Conservation (phyloP, 164 flowering plant genomes). For the Stephania japonica region DNA sequence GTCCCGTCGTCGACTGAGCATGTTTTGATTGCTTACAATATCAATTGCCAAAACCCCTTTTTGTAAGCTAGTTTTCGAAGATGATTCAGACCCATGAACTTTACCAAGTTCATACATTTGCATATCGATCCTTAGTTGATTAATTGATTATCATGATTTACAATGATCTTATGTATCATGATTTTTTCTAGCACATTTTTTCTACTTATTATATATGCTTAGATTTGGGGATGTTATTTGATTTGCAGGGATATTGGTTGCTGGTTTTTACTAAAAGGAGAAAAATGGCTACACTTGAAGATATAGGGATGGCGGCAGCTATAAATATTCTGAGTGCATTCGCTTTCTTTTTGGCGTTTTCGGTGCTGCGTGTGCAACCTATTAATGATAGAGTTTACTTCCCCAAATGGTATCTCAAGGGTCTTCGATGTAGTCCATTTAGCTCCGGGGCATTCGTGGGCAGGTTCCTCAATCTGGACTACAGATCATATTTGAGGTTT, state of each 20-base stretch:
- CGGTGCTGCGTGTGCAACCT: constrained; percentile 21
- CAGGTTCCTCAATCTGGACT: constrained; percentile 22
- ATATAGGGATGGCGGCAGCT: constrained; percentile 20
- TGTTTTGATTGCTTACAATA: too few species aligned
- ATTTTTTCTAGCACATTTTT: not conserved
- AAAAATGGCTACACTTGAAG: constrained; percentile 21
- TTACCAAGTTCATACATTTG: too few species aligned
- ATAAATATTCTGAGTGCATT: constrained; percentile 21
- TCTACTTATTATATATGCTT: not conserved
- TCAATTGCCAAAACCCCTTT: too few species aligned
- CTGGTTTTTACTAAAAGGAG: not conserved
- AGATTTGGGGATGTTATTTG: constrained; percentile 7
- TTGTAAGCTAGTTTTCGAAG: too few species aligned
- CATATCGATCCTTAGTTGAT: too few species aligned
- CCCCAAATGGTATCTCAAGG: constrained; percentile 29
- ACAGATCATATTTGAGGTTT: constrained; percentile 17
- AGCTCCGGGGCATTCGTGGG: constrained; percentile 16
- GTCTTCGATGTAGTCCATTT: constrained; percentile 23
- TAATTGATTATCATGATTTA: too few species aligned
- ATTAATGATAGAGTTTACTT: constrained; percentile 25
- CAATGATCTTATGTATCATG: too few species aligned
- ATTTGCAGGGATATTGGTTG: constrained; percentile 1
- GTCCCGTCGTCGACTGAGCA: too few species aligned
- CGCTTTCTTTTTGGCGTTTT: constrained; percentile 22
- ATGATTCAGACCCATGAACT: too few species aligned